Evolutionary conservation across 768 basidiomycete species (phyloP).

Genomic region (Butyriboletus loyo): DNA sequence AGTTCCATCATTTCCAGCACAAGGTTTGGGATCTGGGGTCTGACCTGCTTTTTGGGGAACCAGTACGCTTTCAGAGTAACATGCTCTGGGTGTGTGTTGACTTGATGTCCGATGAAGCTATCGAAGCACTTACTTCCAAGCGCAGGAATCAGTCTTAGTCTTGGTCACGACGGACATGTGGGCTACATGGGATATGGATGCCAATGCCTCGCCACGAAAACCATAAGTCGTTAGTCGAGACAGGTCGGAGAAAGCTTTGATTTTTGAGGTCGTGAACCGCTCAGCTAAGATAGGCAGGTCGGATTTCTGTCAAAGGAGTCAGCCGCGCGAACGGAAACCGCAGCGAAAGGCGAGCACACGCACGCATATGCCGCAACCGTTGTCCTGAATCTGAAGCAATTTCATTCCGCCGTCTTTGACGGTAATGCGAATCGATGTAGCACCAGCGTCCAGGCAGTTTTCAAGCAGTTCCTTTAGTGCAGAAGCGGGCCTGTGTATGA

Average conservation of each 20-base stretch:
- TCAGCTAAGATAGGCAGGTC: constrained; percentile 91
- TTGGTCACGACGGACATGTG: constrained; percentile 90
- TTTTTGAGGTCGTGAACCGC: constrained; percentile 93
- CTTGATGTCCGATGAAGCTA: background rate
- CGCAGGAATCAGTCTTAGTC: constrained; percentile 74
- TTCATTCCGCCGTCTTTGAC: constrained; percentile 97
- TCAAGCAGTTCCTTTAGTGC: constrained; percentile 96
- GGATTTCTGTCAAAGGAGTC: constrained; percentile 52
- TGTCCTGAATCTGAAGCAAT: constrained; percentile 92
- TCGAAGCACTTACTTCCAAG: constrained; percentile 77
- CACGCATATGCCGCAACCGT: constrained; percentile 92
- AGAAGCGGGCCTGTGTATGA: constrained; percentile 88
- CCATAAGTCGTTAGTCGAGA: constrained; percentile 87
- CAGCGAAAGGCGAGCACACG: constrained; percentile 25
- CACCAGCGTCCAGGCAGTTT: constrained; percentile 91
- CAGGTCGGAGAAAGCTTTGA: constrained; percentile 83
- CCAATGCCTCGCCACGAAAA: constrained; percentile 95
- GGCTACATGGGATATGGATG: constrained; percentile 92
- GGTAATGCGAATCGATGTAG: constrained; percentile 81
- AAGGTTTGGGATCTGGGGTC: constrained; percentile 76
- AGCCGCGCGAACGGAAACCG: background rate
- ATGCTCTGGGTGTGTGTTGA: constrained; percentile 51
- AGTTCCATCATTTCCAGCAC: constrained; percentile 94
- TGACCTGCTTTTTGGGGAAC: constrained; percentile 68
- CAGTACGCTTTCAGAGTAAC: constrained; percentile 76